Percentiles rank a stretch among this genome's conserved stretches.
These are phyloP conservation scores for Annulohypoxylon nitens DNA, from an alignment of 495 filamentous ascomycete genomes.

Conservation along the genomic window DNA sequence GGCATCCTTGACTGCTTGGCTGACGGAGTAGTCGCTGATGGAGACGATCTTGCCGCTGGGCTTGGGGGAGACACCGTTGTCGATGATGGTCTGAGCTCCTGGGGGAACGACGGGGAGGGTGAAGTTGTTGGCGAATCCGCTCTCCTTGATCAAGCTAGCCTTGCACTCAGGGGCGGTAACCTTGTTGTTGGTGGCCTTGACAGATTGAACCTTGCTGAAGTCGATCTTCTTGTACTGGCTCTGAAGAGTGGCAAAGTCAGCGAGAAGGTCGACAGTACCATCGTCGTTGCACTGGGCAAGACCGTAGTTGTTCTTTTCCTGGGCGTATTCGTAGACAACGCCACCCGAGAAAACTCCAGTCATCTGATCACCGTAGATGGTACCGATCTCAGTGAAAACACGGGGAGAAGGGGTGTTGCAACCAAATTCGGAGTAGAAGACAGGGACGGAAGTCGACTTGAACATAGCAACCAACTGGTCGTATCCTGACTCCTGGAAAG, in stretches of 20 bases:
- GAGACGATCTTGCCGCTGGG: constrained; percentile 58
- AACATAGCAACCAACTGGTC: constrained; percentile 79
- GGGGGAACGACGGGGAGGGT: constrained; percentile 71
- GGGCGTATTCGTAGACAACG: constrained; percentile 87
- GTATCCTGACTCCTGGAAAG: constrained; percentile 77
- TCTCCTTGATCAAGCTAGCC: constrained; percentile 70
- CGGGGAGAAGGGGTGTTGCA: constrained; percentile 88
- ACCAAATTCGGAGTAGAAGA: constrained; percentile 98
- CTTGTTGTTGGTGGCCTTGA: constrained; percentile 64
- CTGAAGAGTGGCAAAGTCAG: constrained; percentile 82
- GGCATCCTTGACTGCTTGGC: constrained; percentile 54
- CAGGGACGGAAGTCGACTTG: constrained; percentile 77
- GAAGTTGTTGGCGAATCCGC: constrained; percentile 80
- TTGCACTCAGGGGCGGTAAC: constrained; percentile 71
- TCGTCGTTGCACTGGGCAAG: constrained; percentile 78
- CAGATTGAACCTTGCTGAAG: constrained; percentile 69
- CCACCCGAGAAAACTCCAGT: constrained; percentile 83
- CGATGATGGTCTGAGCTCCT: constrained; percentile 63
- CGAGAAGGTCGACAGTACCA: constrained; percentile 70
- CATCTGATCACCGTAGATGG: constrained; percentile 87
- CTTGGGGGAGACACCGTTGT: constrained; percentile 63
- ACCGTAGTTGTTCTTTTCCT: constrained; percentile 81
- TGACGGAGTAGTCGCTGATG: constrained; percentile 59
- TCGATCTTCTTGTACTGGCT: constrained; percentile 80
- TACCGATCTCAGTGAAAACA: constrained; percentile 82